Conservation (phyloP, 352 stramenopile species). For the Phytophthora parvispora region DNA sequence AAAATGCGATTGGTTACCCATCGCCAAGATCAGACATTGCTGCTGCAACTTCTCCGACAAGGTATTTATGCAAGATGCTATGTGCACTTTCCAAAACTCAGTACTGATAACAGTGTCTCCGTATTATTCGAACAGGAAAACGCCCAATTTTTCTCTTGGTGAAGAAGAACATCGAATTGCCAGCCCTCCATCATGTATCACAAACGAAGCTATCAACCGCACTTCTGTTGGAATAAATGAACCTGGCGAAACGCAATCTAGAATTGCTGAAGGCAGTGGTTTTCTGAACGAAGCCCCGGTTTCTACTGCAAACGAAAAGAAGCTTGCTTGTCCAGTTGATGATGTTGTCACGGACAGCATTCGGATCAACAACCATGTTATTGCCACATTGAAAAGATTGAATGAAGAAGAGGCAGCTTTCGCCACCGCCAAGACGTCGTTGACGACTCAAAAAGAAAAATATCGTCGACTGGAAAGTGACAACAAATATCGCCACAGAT, state of each 20-base stretch:
- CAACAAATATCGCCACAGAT: conserved; percentile 21
- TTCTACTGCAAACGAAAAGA: neutral
- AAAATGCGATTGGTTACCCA: neutral
- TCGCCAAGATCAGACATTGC: neutral
- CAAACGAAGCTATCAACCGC: neutral
- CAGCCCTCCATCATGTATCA: conserved; percentile 8
- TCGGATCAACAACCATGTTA: conserved; percentile 43
- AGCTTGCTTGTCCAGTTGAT: neutral
- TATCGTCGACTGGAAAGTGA: conserved; percentile 29
- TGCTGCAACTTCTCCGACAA: conserved; percentile 13
- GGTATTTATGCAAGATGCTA: conserved; percentile 18
- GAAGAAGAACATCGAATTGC: conserved; percentile 17
- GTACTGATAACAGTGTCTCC: neutral
- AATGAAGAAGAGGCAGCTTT: conserved; percentile 34
- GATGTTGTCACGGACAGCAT: conserved; percentile 29
- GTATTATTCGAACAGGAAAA: conserved; percentile 22
- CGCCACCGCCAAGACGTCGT: conserved; percentile 16
- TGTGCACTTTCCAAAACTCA: neutral
- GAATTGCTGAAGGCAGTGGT: neutral
- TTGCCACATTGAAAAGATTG: conserved; percentile 38
- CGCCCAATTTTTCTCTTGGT: neutral
- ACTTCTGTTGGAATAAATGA: conserved; percentile 3
- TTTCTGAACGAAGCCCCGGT: neutral
- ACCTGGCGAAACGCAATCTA: neutral
- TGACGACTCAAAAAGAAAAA: conserved; percentile 39